Conservation (phyloP, 805 yeast genomes). For the Ogataea nonfermentans region DNA sequence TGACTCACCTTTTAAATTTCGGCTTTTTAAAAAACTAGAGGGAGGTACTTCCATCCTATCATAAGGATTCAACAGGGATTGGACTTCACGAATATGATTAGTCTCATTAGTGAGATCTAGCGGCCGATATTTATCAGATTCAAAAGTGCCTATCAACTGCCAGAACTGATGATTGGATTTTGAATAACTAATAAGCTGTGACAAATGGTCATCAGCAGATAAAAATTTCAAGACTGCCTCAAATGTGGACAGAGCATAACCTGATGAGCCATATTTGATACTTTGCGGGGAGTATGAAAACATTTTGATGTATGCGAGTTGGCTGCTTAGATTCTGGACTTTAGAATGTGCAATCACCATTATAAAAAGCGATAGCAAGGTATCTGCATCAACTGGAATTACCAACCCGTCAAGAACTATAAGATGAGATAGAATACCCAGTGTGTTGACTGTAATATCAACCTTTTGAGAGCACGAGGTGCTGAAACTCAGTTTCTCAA, state of each 20-base stretch:
- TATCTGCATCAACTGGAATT: constrained; percentile 71
- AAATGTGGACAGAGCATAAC: constrained; percentile 77
- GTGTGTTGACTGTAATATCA: constrained; percentile 47
- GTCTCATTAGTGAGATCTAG: constrained; percentile 23
- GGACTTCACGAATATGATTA: constrained; percentile 12
- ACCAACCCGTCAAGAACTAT: not conserved
- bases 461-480: constrained; percentile 50
- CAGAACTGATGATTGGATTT: constrained; percentile 52
- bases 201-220: constrained; percentile 36
- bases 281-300: constrained; percentile 48
- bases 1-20: constrained; percentile 67
- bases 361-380: constrained; percentile 67
- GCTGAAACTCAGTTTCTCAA: constrained; percentile 46
- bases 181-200: constrained; percentile 42
- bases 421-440: constrained; percentile 45
- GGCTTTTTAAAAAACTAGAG: constrained; percentile 34
- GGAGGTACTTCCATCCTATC: constrained; percentile 12
- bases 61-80: constrained; percentile 15
- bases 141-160: constrained; percentile 41
- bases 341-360: constrained; percentile 66
- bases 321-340: constrained; percentile 57
- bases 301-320: constrained; percentile 61
- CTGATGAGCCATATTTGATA: constrained; percentile 56
- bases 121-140: constrained; percentile 20
- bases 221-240: constrained; percentile 78